Evolutionary conservation across 1,139 yeast species (phyloP), one percentile per base, ranked within the genome.

Genomic region (Protomyces lactucae-debilis): DNA sequence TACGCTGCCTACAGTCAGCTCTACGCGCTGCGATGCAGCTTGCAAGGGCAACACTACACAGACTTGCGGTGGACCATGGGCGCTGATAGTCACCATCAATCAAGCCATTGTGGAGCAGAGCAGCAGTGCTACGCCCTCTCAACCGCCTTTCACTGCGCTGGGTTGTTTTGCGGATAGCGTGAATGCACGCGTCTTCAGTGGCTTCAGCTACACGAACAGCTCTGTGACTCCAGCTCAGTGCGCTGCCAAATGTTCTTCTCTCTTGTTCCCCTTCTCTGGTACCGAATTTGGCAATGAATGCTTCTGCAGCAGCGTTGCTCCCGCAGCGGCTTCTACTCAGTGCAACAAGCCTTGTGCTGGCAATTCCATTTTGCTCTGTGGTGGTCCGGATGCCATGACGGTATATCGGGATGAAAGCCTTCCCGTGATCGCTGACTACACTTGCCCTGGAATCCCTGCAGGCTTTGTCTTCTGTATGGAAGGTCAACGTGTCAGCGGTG

Each of bases 311-410:
- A 52, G 53, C 23, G 39, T 18, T 35, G 57, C 54, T 8, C 57
- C 57, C 4, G 40, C 48, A 43, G 23, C 57, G 23, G 45, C 57
- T 4, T 25, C 43, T 4, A 55, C 23, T n/a, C 25, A 51, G 6
- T 60, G 64, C 45, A 12, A 23, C n/a, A 52, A 51, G 64, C 23
- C 57, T 6, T 60, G 64, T 28, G 48, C 57, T 6, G 64, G 64
- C 3, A 28, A 60, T n/a, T 43, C 57, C 3, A 28, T 18, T 5
- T 32, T 51, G 45, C 43, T 60, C 23, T 60, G 64, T 40, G 64
- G 32, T 39, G 43, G 43, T 14, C 43, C 43, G 43, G 14, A 39
- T 39, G 43, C 43, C 4, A 9, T 39, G n/a, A 10, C 43, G 6
- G 43, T 39, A 4, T 39, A 39, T 16, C 18, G 16, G 16, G 43